Percentiles rank a stretch among this genome's conserved stretches.
Conservation (phyloP, 1,284 basidiomycete species). For the Fereydounia khargensis region DNA sequence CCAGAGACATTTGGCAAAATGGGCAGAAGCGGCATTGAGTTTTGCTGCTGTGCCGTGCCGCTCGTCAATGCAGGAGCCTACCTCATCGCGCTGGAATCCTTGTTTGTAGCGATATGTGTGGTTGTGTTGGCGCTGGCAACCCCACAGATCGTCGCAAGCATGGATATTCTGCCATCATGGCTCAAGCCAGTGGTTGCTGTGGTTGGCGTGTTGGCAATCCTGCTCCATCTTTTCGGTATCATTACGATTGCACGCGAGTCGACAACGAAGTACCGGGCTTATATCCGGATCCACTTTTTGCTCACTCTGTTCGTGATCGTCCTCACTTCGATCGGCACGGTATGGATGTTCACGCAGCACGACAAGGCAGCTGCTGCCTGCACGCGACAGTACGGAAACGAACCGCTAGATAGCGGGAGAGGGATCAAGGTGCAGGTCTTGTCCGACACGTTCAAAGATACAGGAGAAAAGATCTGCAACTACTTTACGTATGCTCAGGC, state of each 20-base stretch:
- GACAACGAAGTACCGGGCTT: slow-evolving; percentile 25
- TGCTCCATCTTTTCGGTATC: slow-evolving; percentile 29
- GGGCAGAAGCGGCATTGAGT: slow-evolving; percentile 14
- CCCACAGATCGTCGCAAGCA: slow-evolving; percentile 26
- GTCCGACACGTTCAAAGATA: slow-evolving; percentile 7
- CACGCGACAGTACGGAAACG: slow-evolving; percentile 26
- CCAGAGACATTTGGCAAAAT: no score
- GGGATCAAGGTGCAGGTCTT: slow-evolving; percentile 10
- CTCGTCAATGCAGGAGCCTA: slow-evolving; percentile 36
- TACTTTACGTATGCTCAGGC: slow-evolving; percentile 32
- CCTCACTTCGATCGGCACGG: slow-evolving; percentile 9
- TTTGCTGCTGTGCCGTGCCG: slow-evolving; percentile 32
- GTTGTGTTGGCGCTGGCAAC: slow-evolving; percentile 21
- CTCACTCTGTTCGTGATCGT: slow-evolving; percentile 16
- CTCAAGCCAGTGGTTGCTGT: slow-evolving; percentile 14
- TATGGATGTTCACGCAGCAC: slow-evolving; percentile 22
- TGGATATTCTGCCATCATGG: slow-evolving; percentile 14
- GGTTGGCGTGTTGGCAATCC: slow-evolving; percentile 11
- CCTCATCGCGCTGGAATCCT: slow-evolving; percentile 30
- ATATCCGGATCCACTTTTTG: slow-evolving; percentile 31
- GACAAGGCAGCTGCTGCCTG: slow-evolving; percentile 18
- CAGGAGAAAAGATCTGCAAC: slow-evolving; percentile 25
- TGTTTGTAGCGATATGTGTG: slow-evolving; percentile 25
- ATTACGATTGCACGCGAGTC: slow-evolving; percentile 16
- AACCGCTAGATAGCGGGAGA: slow-evolving; percentile 12